Base-by-base conservation (phyloP, 1,284 basidiomycete genomes). In the Neolentinus lepideus region DNA sequence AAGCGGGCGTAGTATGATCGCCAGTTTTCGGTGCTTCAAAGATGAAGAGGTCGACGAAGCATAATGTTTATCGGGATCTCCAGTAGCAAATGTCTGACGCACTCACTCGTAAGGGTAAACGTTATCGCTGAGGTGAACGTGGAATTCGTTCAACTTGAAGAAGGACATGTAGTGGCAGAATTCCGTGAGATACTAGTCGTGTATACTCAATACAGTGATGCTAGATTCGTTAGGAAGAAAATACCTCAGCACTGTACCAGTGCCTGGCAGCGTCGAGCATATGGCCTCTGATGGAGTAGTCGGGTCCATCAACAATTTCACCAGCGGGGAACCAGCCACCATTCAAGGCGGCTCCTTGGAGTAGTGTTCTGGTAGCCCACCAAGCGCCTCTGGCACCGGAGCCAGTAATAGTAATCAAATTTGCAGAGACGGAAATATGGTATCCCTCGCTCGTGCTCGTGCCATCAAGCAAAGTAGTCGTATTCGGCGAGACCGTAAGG, bases 261-360 rank as follows among this genome's bases (percentile, higher is more conserved):
- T 73, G 70, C 27, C 71, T 62, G 1, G 68, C 71, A 10, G 65
- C 68, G 55, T 72, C 71, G 16, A 74, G 63, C 73, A 75, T 75
- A 56, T 72, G 68, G 9, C 73, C 72, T 4, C 72, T 63, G 1
- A 71, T 67, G 24, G 66, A 66, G 70, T 71, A 74, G 9, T 69
- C 71, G 1, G 72, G 72, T 19, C 65, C 61, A 57, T 73, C 72
- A 1, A 52, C 55, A 0, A 68, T 66, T 1, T 58, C 57, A 1
- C 70, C 71, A 12, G 64, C 55, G 2, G 72, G 67, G 27, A 73
- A 61, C 2, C 54, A 47, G 24, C 66, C 58, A 2, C 47, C 59
- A 21, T 60, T 61, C 35, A 64, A 59, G 10, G 67, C 64, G 1
- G 63, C 60, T 9, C 60, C 64, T 58, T 74, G 72, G 21, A 73